Percentiles rank a stretch among this genome's conserved stretches.
Conservation (phyloP, 2,329 filamentous ascomycete species). For the Calycina marina region DNA sequence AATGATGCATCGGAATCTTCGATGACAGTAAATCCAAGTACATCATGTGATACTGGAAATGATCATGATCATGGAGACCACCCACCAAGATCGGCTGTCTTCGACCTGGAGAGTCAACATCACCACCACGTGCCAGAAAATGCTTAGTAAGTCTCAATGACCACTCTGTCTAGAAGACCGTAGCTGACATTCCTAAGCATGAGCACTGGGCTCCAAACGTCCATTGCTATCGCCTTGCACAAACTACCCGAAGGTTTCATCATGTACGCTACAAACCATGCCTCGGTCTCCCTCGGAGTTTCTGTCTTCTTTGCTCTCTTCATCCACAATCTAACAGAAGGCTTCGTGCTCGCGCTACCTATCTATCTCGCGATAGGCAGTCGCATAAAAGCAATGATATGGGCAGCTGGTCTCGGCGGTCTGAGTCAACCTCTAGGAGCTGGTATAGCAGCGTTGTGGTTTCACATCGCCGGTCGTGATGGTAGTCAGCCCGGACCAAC, state of each 20-base stretch:
- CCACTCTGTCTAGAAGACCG: not conserved
- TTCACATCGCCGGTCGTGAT: constrained; percentile 48
- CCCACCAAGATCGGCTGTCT: too few relatives aligned
- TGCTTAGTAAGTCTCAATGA: constrained; percentile 40
- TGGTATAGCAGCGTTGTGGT: constrained; percentile 72
- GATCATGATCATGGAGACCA: too few relatives aligned
- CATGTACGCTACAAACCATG: constrained; percentile 94
- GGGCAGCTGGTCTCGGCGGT: constrained; percentile 72
- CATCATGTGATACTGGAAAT: too few relatives aligned
- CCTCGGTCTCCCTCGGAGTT: constrained; percentile 75
- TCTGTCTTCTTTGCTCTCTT: constrained; percentile 91
- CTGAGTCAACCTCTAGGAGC: constrained; percentile 80
- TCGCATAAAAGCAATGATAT: constrained; percentile 67
- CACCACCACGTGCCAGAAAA: constrained; percentile 95
- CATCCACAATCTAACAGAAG: constrained; percentile 96
- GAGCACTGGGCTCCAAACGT: constrained; percentile 89
- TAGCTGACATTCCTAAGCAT: constrained; percentile 27
- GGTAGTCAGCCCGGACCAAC: constrained; percentile 36
- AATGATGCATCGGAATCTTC: too few relatives aligned
- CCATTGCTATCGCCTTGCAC: constrained; percentile 86
- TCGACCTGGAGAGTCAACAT: constrained; percentile 33
- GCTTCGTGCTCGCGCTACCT: constrained; percentile 84
- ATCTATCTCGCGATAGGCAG: constrained; percentile 82
- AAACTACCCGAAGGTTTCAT: constrained; percentile 84
- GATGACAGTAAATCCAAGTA: too few relatives aligned